Conservation (phyloP, 768 basidiomycete species). For the Amanita rubescens region DNA sequence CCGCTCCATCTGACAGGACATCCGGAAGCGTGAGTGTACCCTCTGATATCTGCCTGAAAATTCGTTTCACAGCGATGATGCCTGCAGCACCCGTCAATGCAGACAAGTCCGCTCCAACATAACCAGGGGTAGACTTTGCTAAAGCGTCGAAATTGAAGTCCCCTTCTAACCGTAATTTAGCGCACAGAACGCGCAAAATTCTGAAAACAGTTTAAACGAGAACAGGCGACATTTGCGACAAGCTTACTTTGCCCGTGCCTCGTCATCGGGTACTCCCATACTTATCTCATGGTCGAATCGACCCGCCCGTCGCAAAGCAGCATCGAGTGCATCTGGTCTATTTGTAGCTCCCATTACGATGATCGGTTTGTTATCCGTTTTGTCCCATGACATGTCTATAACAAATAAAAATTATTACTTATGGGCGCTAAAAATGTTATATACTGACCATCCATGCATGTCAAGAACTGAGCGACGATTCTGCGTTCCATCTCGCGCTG, state of each 20-base stretch:
- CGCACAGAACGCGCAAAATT: conserved; percentile 80
- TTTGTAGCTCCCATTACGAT: conserved; percentile 97
- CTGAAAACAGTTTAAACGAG: conserved; percentile 33
- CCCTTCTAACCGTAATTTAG: conserved; percentile 78
- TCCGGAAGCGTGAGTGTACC: conserved; percentile 53
- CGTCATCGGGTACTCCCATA: conserved; percentile 94
- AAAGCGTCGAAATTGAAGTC: conserved; percentile 81
- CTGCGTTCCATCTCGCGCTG: conserved; percentile 98
- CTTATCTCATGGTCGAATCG: conserved; percentile 97
- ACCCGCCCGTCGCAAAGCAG: conserved; percentile 88
- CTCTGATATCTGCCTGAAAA: conserved; percentile 75
- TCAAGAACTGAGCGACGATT: conserved; percentile 95
- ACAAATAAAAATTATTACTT: not conserved
- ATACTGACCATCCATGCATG: conserved; percentile 92
- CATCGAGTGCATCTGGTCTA: conserved; percentile 89
- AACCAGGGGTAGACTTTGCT: conserved; percentile 93
- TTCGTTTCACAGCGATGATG: conserved; percentile 92
- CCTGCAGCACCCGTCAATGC: conserved; percentile 91
- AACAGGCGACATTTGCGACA: not conserved
- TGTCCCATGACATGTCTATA: conserved; percentile 91
- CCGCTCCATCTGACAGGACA: conserved; percentile 13
- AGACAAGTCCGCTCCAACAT: conserved; percentile 91
- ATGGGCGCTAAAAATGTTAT: not conserved
- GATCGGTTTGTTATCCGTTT: conserved; percentile 86
- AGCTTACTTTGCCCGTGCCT: conserved; percentile 79